A percentile compares a stretch with the other conserved stretches of the same genome.
phyloP scores from a whole-genome alignment of 139 green algal genomes.

The Zygnema circumcarinatum region DNA sequence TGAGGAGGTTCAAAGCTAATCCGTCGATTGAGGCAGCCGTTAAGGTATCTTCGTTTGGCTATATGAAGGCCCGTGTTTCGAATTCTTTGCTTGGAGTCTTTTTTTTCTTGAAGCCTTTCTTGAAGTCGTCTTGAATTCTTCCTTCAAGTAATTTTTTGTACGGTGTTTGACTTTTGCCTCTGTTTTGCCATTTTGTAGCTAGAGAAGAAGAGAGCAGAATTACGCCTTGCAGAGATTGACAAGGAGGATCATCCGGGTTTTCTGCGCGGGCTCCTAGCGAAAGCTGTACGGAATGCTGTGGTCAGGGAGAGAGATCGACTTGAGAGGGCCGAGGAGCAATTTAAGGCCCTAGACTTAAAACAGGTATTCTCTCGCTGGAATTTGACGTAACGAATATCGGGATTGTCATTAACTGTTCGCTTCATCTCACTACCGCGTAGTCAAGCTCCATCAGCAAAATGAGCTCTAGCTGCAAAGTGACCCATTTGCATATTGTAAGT shows the following conservation, averaged over 20 bases:
- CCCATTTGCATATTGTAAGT: no score
- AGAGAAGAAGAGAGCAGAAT: conserved; percentile 32
- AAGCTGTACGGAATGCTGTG: conserved; percentile 20
- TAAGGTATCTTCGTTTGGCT: no score
- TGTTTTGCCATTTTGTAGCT: background rate
- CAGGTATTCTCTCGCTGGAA: conserved; percentile 19
- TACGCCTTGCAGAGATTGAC: conserved; percentile 20
- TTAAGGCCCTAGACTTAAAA: conserved; percentile 15
- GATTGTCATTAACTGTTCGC: no score
- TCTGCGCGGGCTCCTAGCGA: conserved; percentile 19
- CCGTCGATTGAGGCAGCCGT: conserved; percentile 18
- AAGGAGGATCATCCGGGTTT: conserved; percentile 21
- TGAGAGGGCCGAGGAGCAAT: conserved; percentile 12
- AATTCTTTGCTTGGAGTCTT: no score
- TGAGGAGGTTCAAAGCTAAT: conserved; percentile 19
- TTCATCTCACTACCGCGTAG: no score
- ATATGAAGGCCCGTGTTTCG: no score
- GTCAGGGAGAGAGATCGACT: conserved; percentile 24
- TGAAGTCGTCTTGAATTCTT: no score
- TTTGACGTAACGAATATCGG: no score
- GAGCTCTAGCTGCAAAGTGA: no score
- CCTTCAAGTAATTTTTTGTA: no score
- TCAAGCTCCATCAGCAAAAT: no score
- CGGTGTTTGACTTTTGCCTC: background rate
- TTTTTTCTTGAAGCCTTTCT: no score